phyloP scores from a whole-genome alignment of 768 basidiomycete genomes.

The Cubamyces lactineus region DNA sequence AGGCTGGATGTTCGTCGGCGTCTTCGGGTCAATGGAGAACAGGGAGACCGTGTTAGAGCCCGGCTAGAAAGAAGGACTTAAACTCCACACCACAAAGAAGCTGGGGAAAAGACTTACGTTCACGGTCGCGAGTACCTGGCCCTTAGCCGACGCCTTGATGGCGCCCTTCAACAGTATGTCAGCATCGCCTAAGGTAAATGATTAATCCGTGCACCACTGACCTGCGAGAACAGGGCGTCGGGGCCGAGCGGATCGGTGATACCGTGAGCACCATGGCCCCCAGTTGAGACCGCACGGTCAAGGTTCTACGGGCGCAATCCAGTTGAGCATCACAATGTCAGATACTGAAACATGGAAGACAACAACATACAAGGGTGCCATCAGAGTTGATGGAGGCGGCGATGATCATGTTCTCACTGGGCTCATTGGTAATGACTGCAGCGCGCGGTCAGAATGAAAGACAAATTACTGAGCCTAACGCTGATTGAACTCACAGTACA shows the following conservation, averaged over 20 bases:
- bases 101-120: conserved; percentile 19
- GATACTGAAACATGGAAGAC: no score
- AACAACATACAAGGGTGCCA: conserved; percentile 45
- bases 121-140: conserved; percentile 28
- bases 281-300: conserved; percentile 24
- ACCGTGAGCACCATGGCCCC: conserved; percentile 28
- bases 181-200: background rate
- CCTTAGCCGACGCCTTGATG: conserved; percentile 29
- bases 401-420: conserved; percentile 47
- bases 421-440: conserved; percentile 55
- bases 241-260: conserved; percentile 24
- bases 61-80: conserved; percentile 10
- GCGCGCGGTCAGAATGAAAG: background rate
- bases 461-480: no score
- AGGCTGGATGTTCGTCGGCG: conserved; percentile 29
- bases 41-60: conserved; percentile 35
- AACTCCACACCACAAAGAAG: background rate
- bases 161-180: conserved; percentile 20
- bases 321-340: background rate
- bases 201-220: background rate
- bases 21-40: conserved; percentile 30
- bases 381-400: conserved; percentile 45
- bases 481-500: conserved; percentile 15
- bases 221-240: conserved; percentile 30
- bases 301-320: conserved; percentile 14